Conservation (phyloP, 441 rosid genomes). For the Metrosideros polymorpha region DNA sequence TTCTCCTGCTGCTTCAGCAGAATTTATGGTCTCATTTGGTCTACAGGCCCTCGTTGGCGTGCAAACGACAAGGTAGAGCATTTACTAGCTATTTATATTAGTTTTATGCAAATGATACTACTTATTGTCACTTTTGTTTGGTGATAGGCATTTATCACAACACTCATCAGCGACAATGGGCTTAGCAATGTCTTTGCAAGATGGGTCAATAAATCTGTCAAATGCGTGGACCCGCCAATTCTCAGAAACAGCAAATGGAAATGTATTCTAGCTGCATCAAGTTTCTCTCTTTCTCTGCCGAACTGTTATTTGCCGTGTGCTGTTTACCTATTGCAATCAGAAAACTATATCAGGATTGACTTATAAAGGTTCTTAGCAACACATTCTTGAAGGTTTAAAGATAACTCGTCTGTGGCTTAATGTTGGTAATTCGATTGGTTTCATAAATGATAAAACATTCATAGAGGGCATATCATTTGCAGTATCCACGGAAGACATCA, state of each 20-base stretch:
- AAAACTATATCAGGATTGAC: neutral
- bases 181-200: constrained; percentile 65
- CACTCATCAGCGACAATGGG: constrained; percentile 80
- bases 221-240: constrained; percentile 93
- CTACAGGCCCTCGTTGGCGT: constrained; percentile 63
- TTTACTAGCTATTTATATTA: constrained; percentile 4
- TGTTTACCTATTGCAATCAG: neutral
- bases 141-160: constrained; percentile 55
- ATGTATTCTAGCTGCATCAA: constrained; percentile 32
- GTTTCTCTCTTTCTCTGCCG: neutral
- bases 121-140: constrained; percentile 7
- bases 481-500: no score
- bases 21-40: constrained; percentile 73
- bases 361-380: neutral
- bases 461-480: neutral
- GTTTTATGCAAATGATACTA: neutral
- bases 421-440: neutral
- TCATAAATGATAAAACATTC: neutral
- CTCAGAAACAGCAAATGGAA: constrained; percentile 75
- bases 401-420: neutral
- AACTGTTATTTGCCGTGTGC: neutral
- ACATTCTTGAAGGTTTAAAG: neutral
- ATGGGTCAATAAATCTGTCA: constrained; percentile 87
- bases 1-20: constrained; percentile 70
- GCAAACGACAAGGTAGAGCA: constrained; percentile 66